Conservation (phyloP, 2,329 filamentous ascomycete genomes). For the Fusarium ambrosium region DNA sequence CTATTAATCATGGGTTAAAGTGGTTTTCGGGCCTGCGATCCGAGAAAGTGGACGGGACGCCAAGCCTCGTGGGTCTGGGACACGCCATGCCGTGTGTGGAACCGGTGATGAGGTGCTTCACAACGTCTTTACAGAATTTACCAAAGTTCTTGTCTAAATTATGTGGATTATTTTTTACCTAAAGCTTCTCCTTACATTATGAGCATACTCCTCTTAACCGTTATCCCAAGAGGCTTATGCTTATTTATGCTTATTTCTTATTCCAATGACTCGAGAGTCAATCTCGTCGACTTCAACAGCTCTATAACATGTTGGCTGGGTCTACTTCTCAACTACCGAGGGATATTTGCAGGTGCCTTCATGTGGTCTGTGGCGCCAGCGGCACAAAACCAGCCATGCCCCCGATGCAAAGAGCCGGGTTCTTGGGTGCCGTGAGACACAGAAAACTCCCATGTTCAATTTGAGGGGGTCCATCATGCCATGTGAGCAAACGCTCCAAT, state of each 20-base stretch:
- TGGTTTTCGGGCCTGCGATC: conserved; percentile 40
- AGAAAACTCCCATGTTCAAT: conserved; percentile 11
- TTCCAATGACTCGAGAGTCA: background rate
- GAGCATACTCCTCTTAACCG: background rate
- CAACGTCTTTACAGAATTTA: background rate
- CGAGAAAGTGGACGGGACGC: conserved; percentile 24
- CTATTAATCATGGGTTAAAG: background rate
- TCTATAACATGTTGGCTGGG: background rate
- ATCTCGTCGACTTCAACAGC: background rate
- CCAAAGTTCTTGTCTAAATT: background rate
- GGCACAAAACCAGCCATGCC: background rate
- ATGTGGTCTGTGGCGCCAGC: conserved; percentile 7
- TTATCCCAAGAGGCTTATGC: background rate
- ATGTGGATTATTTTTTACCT: background rate
- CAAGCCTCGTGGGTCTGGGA: background rate
- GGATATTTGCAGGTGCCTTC: conserved; percentile 10
- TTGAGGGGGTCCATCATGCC: conserved; percentile 15
- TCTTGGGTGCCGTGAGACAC: background rate
- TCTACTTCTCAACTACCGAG: conserved; percentile 26
- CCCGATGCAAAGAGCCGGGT: background rate
- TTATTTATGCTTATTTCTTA: background rate
- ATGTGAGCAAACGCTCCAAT: conserved; percentile 4
- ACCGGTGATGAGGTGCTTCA: background rate
- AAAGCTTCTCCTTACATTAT: no score
- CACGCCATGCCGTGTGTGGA: background rate